These are phyloP conservation scores for Neurospora sp. DNA, from an alignment of 2,329 filamentous ascomycete species.

Conservation along the genomic window DNA sequence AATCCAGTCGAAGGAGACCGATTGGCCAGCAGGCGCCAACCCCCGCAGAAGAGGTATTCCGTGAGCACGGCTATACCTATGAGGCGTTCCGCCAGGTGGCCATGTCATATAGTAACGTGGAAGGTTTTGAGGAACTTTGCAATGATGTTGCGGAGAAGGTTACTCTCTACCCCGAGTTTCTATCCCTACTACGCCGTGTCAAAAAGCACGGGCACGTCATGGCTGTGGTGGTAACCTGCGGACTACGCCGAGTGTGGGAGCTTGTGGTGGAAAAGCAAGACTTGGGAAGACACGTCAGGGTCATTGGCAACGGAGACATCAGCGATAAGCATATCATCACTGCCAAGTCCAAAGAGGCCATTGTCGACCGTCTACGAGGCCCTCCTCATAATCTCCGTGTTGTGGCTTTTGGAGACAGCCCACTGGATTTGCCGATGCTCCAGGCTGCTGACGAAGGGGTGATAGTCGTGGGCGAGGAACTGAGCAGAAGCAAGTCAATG, in stretches of 20 bases:
- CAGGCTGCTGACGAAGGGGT: constrained; percentile 40
- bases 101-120: constrained; percentile 40
- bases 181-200: constrained; percentile 29
- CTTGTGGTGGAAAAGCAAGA: constrained; percentile 35
- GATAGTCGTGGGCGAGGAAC: constrained; percentile 42
- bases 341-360: constrained; percentile 34
- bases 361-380: constrained; percentile 33
- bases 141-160: constrained; percentile 30
- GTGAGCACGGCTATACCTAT: constrained; percentile 41
- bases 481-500: constrained; percentile 41
- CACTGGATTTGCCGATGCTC: constrained; percentile 49
- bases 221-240: constrained; percentile 45
- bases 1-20: neutral
- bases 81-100: constrained; percentile 43
- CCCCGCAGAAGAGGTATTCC: constrained; percentile 10
- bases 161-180: constrained; percentile 37
- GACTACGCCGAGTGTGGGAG: constrained; percentile 44
- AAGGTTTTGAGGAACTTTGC: constrained; percentile 36
- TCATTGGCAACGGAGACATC: constrained; percentile 44
- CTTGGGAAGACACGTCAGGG: constrained; percentile 30
- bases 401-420: constrained; percentile 52
- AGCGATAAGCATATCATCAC: constrained; percentile 41
- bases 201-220: constrained; percentile 27
- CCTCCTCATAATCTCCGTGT: constrained; percentile 28
- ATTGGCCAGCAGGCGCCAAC: neutral